phyloP scores from a whole-genome alignment of 306 rosid species.

The Mimosa bimucronata region DNA sequence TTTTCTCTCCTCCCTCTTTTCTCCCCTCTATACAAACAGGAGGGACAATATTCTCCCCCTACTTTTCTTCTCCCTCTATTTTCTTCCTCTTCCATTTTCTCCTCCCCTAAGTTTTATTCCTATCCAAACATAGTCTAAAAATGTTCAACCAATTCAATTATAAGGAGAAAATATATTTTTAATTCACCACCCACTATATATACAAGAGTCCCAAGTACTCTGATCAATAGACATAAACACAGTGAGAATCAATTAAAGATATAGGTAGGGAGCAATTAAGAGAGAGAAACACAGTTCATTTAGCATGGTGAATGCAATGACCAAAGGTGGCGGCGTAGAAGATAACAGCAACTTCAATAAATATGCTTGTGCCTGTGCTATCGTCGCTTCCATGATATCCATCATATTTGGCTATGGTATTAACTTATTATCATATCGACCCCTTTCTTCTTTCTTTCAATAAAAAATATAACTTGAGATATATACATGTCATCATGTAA shows the following conservation, averaged over 20 bases:
- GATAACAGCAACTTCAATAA: conserved; percentile 45
- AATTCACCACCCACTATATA: background rate
- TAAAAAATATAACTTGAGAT: background rate
- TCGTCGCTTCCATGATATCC: conserved; percentile 73
- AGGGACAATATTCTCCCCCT: too few species aligned
- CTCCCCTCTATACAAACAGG: too few species aligned
- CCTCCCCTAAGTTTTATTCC: too few species aligned
- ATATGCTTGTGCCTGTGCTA: conserved; percentile 65
- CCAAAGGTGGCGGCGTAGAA: conserved; percentile 14
- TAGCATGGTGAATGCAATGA: conserved; percentile 7
- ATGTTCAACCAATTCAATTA: too few species aligned
- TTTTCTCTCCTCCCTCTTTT: too few species aligned
- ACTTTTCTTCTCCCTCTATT: too few species aligned
- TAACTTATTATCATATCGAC: background rate
- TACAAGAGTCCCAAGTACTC: background rate
- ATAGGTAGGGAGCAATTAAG: background rate
- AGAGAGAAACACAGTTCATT: background rate
- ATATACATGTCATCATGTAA: too few species aligned
- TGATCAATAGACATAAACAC: background rate
- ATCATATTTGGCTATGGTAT: conserved; percentile 66
- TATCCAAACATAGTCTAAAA: too few species aligned
- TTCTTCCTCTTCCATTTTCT: too few species aligned
- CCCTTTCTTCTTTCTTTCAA: background rate
- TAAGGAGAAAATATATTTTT: background rate
- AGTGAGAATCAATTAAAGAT: background rate